Conservation (phyloP, 2,329 filamentous ascomycete genomes). For the Fusarium vanettenii region DNA sequence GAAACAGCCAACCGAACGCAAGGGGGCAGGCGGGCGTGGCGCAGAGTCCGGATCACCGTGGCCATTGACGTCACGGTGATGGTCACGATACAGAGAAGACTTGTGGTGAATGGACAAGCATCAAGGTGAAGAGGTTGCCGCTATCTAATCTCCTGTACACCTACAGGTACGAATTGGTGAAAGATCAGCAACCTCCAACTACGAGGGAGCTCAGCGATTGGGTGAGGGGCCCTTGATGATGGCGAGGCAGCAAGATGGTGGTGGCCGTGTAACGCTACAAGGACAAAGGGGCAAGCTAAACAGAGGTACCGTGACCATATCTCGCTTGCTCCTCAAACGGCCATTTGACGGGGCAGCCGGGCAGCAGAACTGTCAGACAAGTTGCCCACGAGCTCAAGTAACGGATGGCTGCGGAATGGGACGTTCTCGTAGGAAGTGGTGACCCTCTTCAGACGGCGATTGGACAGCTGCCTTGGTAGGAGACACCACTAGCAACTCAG, state of each 20-base stretch:
- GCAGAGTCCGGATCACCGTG: conserved; percentile 30
- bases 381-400: not conserved
- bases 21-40: conserved; percentile 24
- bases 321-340: conserved; percentile 4
- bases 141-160: conserved; percentile 11
- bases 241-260: conserved; percentile 9
- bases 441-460: conserved; percentile 17
- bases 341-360: conserved; percentile 17
- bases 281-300: conserved; percentile 27
- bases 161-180: conserved; percentile 26
- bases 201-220: conserved; percentile 23
- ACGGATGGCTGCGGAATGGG: conserved; percentile 3
- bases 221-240: conserved; percentile 10
- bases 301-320: conserved; percentile 34
- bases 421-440: conserved; percentile 12
- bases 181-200: conserved; percentile 27
- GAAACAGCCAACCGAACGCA: conserved; percentile 13
- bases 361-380: conserved; percentile 17
- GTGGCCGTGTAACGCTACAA: conserved; percentile 27
- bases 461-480: conserved; percentile 12
- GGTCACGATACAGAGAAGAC: conserved; percentile 35
- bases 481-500: conserved; percentile 21
- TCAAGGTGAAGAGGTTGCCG: conserved; percentile 18
- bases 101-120: conserved; percentile 12
- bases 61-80: conserved; percentile 46